Evolutionary conservation across 164 flowering plant species (phyloP).

Genomic region (Chimonanthus salicifolius): DNA sequence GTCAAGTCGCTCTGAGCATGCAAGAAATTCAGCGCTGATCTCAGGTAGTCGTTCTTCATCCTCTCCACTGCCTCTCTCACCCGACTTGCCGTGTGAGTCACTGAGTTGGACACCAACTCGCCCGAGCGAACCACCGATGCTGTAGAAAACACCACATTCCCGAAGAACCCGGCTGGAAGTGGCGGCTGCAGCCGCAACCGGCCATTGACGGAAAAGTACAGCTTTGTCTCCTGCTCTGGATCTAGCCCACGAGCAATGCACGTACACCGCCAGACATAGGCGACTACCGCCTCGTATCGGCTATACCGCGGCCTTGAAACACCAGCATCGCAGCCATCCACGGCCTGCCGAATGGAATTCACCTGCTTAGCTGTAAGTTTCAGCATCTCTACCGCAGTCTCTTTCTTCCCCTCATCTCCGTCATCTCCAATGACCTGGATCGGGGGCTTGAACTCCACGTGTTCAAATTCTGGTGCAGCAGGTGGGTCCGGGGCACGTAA

Average conservation of each 20-base stretch:
- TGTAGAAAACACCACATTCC: slow-evolving; percentile 11
- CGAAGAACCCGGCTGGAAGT: slow-evolving; percentile 16
- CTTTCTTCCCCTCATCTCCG: slow-evolving; percentile 20
- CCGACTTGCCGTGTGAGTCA: slow-evolving; percentile 7
- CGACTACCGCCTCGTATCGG: slow-evolving; percentile 14
- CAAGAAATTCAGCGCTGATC: not conserved
- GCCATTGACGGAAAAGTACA: slow-evolving; percentile 7
- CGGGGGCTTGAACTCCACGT: slow-evolving; percentile 27
- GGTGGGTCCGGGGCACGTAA: not conserved
- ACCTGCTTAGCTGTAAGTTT: slow-evolving; percentile 29
- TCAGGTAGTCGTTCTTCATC: not conserved
- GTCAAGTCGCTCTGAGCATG: not conserved
- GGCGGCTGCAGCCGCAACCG: slow-evolving; percentile 18
- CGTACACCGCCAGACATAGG: not conserved
- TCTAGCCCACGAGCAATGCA: slow-evolving; percentile 21
- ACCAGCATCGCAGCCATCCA: slow-evolving; percentile 19
- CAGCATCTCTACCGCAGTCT: slow-evolving; percentile 22
- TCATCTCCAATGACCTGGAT: slow-evolving; percentile 19
- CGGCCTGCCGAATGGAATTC: slow-evolving; percentile 25
- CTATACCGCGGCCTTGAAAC: slow-evolving; percentile 12
- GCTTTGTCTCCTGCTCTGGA: slow-evolving; percentile 7
- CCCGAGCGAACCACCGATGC: not conserved
- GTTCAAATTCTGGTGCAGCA: slow-evolving; percentile 5
- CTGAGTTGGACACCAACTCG: slow-evolving; percentile 18
- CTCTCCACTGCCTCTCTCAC: not conserved